phyloP scores from a whole-genome alignment of 805 yeast genomes.

The Isabelozyma heimii region DNA sequence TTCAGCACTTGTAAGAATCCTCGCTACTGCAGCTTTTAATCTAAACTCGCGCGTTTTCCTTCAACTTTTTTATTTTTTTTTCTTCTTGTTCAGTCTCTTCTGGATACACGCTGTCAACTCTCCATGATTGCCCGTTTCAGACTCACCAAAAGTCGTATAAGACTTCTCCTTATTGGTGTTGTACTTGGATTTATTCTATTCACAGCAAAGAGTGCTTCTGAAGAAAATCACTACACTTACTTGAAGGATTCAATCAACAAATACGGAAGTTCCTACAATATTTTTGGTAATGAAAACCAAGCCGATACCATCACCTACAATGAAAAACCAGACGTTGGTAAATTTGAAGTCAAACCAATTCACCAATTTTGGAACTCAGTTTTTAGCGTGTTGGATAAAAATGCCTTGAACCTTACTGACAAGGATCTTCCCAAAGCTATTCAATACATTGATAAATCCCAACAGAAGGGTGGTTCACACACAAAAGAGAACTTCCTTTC shows the following conservation, averaged over 20 bases:
- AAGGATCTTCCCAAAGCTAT: conserved; percentile 15
- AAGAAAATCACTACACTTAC: not conserved
- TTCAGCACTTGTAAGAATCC: too few species aligned
- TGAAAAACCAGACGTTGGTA: not conserved
- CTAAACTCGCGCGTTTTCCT: not conserved
- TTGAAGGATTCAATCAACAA: not conserved
- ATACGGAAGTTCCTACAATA: not conserved
- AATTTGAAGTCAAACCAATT: conserved; percentile 2
- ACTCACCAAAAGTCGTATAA: not conserved
- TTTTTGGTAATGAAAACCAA: not conserved
- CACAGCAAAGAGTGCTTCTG: not conserved
- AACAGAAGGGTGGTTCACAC: conserved; percentile 13
- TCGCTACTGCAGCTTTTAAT: too few species aligned
- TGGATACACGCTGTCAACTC: not conserved
- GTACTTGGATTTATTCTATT: not conserved
- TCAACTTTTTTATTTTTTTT: not conserved
- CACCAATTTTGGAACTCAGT: conserved; percentile 27
- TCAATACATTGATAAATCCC: conserved; percentile 15
- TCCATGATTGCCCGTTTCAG: not conserved
- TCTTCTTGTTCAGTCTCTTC: too few species aligned
- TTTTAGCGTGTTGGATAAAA: conserved; percentile 18
- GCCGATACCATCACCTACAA: not conserved
- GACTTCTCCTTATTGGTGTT: not conserved
- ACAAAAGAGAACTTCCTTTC: conserved; percentile 23
- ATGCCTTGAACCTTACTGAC: conserved; percentile 11